phyloP scores from a whole-genome alignment of 1,139 yeast genomes.

The Scheffersomyces quercinus region DNA sequence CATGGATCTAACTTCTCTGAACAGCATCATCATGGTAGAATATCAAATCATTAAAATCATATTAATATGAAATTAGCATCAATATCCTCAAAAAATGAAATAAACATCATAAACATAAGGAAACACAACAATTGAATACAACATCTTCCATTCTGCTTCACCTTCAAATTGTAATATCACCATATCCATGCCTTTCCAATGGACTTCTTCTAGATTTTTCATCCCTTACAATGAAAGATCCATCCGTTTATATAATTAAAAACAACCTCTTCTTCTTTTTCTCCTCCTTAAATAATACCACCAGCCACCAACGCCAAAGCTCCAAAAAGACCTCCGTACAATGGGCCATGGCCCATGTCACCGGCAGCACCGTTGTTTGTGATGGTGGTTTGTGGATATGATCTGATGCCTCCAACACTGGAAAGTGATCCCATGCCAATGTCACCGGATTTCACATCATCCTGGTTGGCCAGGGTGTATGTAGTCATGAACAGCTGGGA shows the following conservation, averaged over 20 bases:
- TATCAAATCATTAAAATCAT: too few species aligned
- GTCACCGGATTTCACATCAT: conserved; percentile 26
- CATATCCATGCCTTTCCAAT: too few species aligned
- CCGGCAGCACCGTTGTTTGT: conserved; percentile 12
- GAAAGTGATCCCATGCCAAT: conserved; percentile 40
- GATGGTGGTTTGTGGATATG: conserved; percentile 32
- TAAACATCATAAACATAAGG: too few species aligned
- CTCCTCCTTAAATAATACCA: conserved; percentile 6
- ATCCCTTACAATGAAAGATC: neutral
- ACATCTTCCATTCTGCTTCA: too few species aligned
- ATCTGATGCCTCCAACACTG: conserved; percentile 37
- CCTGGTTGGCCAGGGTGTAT: conserved; percentile 20
- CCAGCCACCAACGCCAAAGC: conserved; percentile 14
- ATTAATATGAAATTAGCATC: too few species aligned
- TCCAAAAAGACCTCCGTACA: conserved; percentile 17
- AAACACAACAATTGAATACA: too few species aligned
- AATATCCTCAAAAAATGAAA: too few species aligned
- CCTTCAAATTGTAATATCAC: too few species aligned
- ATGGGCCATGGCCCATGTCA: conserved; percentile 3
- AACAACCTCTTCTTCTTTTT: neutral
- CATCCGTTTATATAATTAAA: conserved; percentile 5
- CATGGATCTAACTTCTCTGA: too few species aligned
- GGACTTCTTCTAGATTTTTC: too few species aligned
- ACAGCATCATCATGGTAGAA: too few species aligned
- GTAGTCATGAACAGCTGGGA: conserved; percentile 34